A percentile compares a stretch with the other conserved stretches of the same genome.
These are phyloP conservation scores for Cucurbitaria berberidis DNA, from an alignment of 2,329 filamentous ascomycete genomes.

Conservation along the genomic window DNA sequence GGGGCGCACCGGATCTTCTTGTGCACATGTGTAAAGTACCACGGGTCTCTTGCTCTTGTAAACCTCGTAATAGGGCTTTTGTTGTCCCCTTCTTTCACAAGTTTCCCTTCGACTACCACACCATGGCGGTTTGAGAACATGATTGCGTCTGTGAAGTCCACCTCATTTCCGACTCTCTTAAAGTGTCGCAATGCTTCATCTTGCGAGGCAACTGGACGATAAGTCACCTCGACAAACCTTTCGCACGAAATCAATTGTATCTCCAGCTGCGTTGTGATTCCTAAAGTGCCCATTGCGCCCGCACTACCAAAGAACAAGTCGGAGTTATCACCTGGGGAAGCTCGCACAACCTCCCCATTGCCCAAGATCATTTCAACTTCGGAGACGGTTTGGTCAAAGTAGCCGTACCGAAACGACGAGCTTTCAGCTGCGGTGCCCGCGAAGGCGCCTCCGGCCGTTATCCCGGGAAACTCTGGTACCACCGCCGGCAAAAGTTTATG, in stretches of 20 bases:
- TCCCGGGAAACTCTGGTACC: conserved; percentile 70
- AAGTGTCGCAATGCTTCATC: conserved; percentile 30
- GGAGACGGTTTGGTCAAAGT: conserved; percentile 67
- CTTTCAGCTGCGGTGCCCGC: conserved; percentile 69
- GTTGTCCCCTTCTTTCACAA: neutral
- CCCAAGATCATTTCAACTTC: conserved; percentile 66
- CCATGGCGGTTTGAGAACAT: conserved; percentile 17
- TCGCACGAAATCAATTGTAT: conserved; percentile 59
- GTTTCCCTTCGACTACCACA: conserved; percentile 10
- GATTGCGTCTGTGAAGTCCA: conserved; percentile 16
- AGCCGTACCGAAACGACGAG: conserved; percentile 66
- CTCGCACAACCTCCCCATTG: conserved; percentile 58
- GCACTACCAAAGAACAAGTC: conserved; percentile 65
- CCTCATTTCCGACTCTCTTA: neutral
- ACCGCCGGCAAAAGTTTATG: conserved; percentile 60
- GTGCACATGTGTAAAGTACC: conserved; percentile 71
- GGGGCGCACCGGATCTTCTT: conserved; percentile 3
- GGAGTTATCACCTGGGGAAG: conserved; percentile 52
- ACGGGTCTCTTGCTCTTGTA: conserved; percentile 59
- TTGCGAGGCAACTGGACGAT: conserved; percentile 59
- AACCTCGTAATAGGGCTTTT: conserved; percentile 2
- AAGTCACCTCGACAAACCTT: conserved; percentile 65
- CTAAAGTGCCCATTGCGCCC: conserved; percentile 63
- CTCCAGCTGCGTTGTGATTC: conserved; percentile 64
- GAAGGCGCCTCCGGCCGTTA: conserved; percentile 69